Conservation (phyloP, 2,329 filamentous ascomycete genomes). For the Fusarium sp. region DNA sequence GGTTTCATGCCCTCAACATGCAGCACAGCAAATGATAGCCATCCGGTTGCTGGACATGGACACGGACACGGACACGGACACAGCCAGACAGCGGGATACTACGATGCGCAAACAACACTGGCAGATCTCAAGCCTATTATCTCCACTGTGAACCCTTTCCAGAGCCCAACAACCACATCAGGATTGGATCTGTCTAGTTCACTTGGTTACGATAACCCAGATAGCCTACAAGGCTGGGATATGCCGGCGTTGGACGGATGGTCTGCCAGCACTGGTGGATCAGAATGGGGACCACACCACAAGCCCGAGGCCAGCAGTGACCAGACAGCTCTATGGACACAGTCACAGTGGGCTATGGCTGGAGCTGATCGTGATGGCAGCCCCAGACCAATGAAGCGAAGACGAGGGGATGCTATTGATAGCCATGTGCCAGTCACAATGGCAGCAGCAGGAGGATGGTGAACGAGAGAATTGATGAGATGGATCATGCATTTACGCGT, state of each 20-base stretch:
- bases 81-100: slow-evolving; percentile 43
- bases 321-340: slow-evolving; percentile 49
- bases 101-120: slow-evolving; percentile 46
- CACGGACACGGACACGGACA: slow-evolving; percentile 30
- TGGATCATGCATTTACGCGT: slow-evolving; percentile 31
- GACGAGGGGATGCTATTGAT: slow-evolving; percentile 47
- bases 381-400: slow-evolving; percentile 51
- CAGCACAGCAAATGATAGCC: slow-evolving; percentile 42
- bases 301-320: slow-evolving; percentile 46
- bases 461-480: slow-evolving; percentile 15
- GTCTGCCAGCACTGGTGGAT: slow-evolving; percentile 41
- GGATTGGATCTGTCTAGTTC: slow-evolving; percentile 47
- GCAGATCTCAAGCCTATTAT: slow-evolving; percentile 49
- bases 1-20: slow-evolving; percentile 45
- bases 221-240: slow-evolving; percentile 50
- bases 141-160: slow-evolving; percentile 44
- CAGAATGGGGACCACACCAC: slow-evolving; percentile 47
- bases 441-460: slow-evolving; percentile 45
- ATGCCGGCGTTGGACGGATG: slow-evolving; percentile 50
- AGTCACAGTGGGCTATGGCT: slow-evolving; percentile 47
- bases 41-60: slow-evolving; percentile 16
- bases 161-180: slow-evolving; percentile 39
- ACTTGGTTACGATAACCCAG: slow-evolving; percentile 49
- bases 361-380: slow-evolving; percentile 49
- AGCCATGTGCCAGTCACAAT: slow-evolving; percentile 47